Evolutionary conservation across 192 early-diverging fungal genomes (phyloP).

Genomic region (Physocladia obscura): DNA sequence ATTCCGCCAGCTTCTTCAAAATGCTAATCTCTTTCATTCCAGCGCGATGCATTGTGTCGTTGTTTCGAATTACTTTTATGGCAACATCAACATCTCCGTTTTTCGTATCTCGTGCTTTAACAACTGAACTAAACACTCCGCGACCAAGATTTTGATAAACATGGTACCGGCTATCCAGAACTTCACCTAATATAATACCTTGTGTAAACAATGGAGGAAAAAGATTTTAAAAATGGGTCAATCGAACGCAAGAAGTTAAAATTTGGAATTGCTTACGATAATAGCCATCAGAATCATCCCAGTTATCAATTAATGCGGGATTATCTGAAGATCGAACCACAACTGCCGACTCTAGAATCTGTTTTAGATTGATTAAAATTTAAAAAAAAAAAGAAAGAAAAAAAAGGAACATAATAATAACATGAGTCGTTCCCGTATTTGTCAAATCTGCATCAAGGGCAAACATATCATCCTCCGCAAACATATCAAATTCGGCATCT

Average conservation of each 20-base stretch:
- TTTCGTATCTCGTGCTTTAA: conserved; percentile 78
- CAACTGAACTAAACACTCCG: conserved; percentile 94
- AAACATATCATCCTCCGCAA: conserved; percentile 80
- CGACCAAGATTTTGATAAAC: conserved; percentile 83
- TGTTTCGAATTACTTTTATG: conserved; percentile 93
- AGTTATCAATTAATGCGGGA: conserved; percentile 75
- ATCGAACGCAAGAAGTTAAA: background rate
- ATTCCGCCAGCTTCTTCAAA: conserved; percentile 77
- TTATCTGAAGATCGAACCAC: conserved; percentile 44
- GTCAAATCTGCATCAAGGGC: conserved; percentile 32
- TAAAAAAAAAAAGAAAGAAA: conserved; percentile 23
- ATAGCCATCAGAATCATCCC: conserved; percentile 97
- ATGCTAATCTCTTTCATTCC: conserved; percentile 87
- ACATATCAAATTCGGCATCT: conserved; percentile 58
- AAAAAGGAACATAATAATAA: conserved; percentile 17
- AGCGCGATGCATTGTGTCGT: conserved; percentile 88
- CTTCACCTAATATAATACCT: conserved; percentile 81
- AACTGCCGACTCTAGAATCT: conserved; percentile 45
- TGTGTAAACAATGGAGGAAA: too few relatives aligned
- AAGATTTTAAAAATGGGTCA: background rate
- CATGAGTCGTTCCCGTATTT: conserved; percentile 27
- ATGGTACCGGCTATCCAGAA: conserved; percentile 81
- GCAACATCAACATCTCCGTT: conserved; percentile 78
- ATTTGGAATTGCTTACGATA: conserved; percentile 78
- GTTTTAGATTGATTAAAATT: background rate